Evolutionary conservation across 306 rosid genomes (phyloP).

Genomic region (Cicer judaicum): DNA sequence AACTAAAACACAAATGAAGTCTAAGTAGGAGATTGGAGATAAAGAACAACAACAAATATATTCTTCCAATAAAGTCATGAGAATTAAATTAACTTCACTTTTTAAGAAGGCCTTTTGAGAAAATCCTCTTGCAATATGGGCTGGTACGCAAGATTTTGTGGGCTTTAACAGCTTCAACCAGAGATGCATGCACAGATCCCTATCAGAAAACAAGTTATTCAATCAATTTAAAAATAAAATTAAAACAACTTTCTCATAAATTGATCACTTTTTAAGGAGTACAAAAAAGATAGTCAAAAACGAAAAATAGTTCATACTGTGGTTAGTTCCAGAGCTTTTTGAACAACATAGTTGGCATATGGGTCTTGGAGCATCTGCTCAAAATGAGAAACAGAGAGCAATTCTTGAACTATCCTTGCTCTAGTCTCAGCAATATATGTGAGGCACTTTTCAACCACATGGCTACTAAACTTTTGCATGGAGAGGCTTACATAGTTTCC

Average conservation of each 20-base stretch:
- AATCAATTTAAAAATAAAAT: neutral
- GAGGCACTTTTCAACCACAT: conserved; percentile 78
- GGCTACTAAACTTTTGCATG: conserved; percentile 72
- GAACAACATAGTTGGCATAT: conserved; percentile 77
- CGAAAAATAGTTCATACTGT: conserved; percentile 50
- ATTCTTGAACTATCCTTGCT: conserved; percentile 58
- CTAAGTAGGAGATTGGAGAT: too few relatives aligned
- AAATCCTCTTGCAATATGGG: conserved; percentile 80
- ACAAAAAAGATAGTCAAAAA: too few relatives aligned
- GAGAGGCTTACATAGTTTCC: conserved; percentile 63
- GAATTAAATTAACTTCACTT: conserved; percentile 44
- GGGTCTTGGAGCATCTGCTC: conserved; percentile 74
- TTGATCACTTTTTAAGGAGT: too few relatives aligned
- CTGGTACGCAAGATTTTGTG: conserved; percentile 60
- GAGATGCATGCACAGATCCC: conserved; percentile 61
- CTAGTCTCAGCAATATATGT: conserved; percentile 53
- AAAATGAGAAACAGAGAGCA: conserved; percentile 54
- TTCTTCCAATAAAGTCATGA: too few relatives aligned
- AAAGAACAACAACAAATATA: conserved; percentile 43
- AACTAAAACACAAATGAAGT: too few relatives aligned
- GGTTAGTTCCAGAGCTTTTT: conserved; percentile 58
- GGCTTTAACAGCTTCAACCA: conserved; percentile 58
- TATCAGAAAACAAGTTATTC: conserved; percentile 30
- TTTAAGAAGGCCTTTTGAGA: conserved; percentile 54
- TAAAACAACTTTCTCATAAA: too few relatives aligned